Evolutionary conservation across 306 rosid genomes (phyloP).

Genomic region (Ziziphus jujuba): DNA sequence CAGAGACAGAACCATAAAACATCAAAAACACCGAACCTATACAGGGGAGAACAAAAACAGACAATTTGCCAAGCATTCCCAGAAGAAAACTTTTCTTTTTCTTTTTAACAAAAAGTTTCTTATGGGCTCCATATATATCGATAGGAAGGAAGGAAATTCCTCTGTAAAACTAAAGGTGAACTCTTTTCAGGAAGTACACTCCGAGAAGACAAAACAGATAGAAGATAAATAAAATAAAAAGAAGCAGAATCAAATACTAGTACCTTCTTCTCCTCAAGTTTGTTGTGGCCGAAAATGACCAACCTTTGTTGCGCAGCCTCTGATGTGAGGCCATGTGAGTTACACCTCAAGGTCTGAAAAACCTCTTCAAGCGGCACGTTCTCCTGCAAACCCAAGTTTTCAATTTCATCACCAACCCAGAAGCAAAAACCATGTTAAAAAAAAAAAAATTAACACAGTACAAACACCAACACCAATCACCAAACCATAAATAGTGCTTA

Average conservation of each 20-base stretch:
- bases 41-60: neutral
- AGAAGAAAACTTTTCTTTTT: too few relatives aligned
- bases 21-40: slow-evolving; percentile 13
- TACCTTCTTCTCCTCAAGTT: slow-evolving; percentile 82
- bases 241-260: neutral
- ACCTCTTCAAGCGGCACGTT: slow-evolving; percentile 76
- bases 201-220: neutral
- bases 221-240: neutral
- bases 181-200: neutral
- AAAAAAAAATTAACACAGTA: neutral
- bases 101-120: neutral
- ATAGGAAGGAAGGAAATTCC: neutral
- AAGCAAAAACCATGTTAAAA: slow-evolving; percentile 5
- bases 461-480: neutral
- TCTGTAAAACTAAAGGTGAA: neutral
- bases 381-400: slow-evolving; percentile 42
- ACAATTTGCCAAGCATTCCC: neutral
- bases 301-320: slow-evolving; percentile 64
- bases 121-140: neutral
- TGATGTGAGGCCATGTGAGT: slow-evolving; percentile 60
- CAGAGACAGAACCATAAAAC: neutral
- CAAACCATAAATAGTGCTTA: neutral
- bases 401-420: neutral
- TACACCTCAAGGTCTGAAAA: slow-evolving; percentile 65
- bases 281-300: slow-evolving; percentile 73